Base-by-base conservation (phyloP, 345 rosid species). In the Eucalyptus guilfoylei region DNA sequence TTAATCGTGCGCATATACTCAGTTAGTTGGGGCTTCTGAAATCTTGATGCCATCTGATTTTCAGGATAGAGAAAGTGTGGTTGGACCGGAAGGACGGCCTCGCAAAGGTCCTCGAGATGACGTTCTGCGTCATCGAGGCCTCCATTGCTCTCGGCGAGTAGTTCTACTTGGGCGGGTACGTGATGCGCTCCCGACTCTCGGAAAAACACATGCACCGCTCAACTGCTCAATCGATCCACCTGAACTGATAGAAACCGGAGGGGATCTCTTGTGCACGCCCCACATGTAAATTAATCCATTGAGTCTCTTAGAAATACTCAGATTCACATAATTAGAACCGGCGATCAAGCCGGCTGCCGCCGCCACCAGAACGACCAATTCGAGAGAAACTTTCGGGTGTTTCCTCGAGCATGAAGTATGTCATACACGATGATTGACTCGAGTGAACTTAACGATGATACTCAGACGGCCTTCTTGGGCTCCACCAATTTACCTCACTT, bases 21-120 rank as follows among this genome's bases (percentile, higher is more conserved):
- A 60, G 6, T 60, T 28, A 60, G 34, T 60, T 60, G 15, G 15
- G 32, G 67, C 67, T 60, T 60, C 32, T 60, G 8, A 60, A 60
- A 60, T 26, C 32, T 28, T 16, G 2, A 19, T 34, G 26, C 34
- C 80, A 19, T 48, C 14, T n/a, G 13, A 26, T 37, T 37, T 85
- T 34, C 97, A 97, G 98, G 94, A 96, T 98, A 49, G 99, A 98
- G 94, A 94, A 96, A 94, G 98, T 97, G 32, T 88, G 94, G 72
- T 28, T 96, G 48, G 58, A 95, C 93, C 92, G 98, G 88, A 98
- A 95, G 93, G 99, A 98, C 42, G 99, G 99, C 14, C 90, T 98
- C 10, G 91, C 94, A 85, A 98, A 98, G 92, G 93, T 96, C 87
- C 13, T 94, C 13, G 98, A 98, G 90, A 98, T 98, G 8, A 60